Evolutionary conservation across 179 eudicot genomes (phyloP), one percentile per base, ranked within the genome.

Genomic region (Carnegiea gigantea): DNA sequence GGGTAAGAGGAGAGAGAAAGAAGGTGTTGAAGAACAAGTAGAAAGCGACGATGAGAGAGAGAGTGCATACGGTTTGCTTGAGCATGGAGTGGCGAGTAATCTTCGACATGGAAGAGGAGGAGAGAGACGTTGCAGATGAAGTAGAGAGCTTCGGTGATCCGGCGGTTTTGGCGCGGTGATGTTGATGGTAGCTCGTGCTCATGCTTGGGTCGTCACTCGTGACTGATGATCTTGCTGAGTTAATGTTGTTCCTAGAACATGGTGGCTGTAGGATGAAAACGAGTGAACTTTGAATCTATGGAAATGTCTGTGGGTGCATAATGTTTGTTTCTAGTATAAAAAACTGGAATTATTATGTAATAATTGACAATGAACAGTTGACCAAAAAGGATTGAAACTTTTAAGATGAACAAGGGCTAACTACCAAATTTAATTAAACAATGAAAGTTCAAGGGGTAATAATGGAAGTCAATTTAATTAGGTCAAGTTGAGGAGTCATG

Each of bases 11-110:
- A 17, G 88, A 78, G 43, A 87, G 71, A 5, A 85, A 76, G 78
- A 87, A 83, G 60, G 90, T 76, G 87, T 77, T 79, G 88, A 90
- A 77, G 85, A 93, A 72, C n/a, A 86, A 82, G 85, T 85, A 92
- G 70, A 86, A 84, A 20, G 84, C 65, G 10, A 89, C 73, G 67
- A 91, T 38, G 62, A 87, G 18, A 78, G 86, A 75, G 60, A 86
- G 62, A 21, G 86, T 70, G 76, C 78, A 79, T 2, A 91, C 81
- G 79, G 91, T 86, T 77, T 85, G 90, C 43, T 88, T 88, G 13
- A 88, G 44, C 77, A 86, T 64, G 20, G 92, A 83, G 76, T 86
- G 82, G 24, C 88, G 87, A 2, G 74, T 77, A 78, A 87, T 71
- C 67, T 83, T 87, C n/a, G 78, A 75, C 74, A 79, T 43, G 15